Conservation (phyloP, 148 eudicot species). For the Drosera capensis region DNA sequence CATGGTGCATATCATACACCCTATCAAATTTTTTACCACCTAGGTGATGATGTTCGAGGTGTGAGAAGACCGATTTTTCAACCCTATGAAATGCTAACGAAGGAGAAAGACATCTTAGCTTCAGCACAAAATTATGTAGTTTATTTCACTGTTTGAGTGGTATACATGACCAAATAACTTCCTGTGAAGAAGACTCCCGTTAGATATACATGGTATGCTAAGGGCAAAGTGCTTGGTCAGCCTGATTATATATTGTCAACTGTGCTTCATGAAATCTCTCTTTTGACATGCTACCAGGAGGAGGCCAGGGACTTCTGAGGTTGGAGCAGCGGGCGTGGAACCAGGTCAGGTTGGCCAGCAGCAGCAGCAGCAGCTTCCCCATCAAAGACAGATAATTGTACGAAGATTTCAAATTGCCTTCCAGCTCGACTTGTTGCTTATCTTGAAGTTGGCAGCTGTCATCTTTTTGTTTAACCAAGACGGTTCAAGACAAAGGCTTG, state of each 20-base stretch:
- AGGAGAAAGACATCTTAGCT: no score
- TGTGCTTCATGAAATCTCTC: slow-evolving; percentile 4
- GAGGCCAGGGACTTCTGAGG: slow-evolving; percentile 39
- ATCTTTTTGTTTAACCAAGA: slow-evolving; percentile 96
- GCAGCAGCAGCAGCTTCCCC: slow-evolving; percentile 50
- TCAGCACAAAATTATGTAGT: no score
- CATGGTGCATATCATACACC: no score
- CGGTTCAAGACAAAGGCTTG: slow-evolving; percentile 90
- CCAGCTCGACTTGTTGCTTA: slow-evolving; percentile 80
- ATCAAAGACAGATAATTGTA: slow-evolving; percentile 78
- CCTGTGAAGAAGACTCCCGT: no score
- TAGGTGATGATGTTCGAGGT: no score
- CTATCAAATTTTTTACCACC: no score
- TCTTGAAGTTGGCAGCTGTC: slow-evolving; percentile 88
- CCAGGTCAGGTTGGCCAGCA: slow-evolving; percentile 52
- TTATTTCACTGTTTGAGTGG: no score
- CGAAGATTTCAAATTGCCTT: slow-evolving; percentile 93
- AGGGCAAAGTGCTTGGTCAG: no score
- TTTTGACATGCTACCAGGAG: slow-evolving; percentile 22
- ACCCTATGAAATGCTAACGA: no score
- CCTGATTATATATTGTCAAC: background rate
- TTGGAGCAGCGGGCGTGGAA: slow-evolving; percentile 38
- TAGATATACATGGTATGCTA: no score
- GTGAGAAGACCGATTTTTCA: no score
- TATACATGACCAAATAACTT: no score